phyloP scores from a whole-genome alignment of 2,329 filamentous ascomycete genomes.

The Cladosporium sp. region DNA sequence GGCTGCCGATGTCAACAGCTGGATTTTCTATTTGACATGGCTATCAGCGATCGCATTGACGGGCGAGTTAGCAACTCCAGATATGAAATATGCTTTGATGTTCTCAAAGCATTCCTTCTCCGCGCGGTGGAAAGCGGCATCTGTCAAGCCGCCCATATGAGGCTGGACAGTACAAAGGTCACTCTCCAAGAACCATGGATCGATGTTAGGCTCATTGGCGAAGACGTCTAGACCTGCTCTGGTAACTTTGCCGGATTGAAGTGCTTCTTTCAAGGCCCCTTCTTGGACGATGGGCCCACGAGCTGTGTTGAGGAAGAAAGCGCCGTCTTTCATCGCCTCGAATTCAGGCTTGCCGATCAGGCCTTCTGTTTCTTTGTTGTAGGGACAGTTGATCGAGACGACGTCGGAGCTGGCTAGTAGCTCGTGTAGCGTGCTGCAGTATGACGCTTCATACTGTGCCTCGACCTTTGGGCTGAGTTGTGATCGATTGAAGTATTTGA shows the following conservation, averaged over 20 bases:
- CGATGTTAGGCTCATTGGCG: conserved; percentile 44
- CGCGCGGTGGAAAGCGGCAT: conserved; percentile 63
- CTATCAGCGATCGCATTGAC: conserved; percentile 45
- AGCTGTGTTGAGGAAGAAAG: conserved; percentile 50
- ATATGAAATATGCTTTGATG: conserved; percentile 55
- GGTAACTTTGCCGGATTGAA: conserved; percentile 45
- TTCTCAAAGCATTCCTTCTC: conserved; percentile 66
- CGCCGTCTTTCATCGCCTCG: conserved; percentile 44
- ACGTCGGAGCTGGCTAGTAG: conserved; percentile 40
- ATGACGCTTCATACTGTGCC: conserved; percentile 47
- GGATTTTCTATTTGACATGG: too few relatives aligned
- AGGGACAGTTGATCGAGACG: conserved; percentile 47
- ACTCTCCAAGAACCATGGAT: conserved; percentile 42
- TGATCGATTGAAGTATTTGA: conserved; percentile 58
- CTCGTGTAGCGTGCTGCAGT: conserved; percentile 44
- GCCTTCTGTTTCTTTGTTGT: conserved; percentile 38
- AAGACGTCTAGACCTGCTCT: conserved; percentile 50
- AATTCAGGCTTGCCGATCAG: conserved; percentile 42
- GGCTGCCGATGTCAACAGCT: too few relatives aligned
- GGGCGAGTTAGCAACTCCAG: conserved; percentile 52
- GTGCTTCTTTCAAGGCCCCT: conserved; percentile 42
- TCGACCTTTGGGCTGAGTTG: conserved; percentile 45
- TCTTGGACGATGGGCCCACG: conserved; percentile 50
- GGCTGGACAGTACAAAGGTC: conserved; percentile 57
- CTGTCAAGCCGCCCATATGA: conserved; percentile 64